Conservation (phyloP, 371 early-diverging fungal genomes). For the Mortierella sp. region DNA sequence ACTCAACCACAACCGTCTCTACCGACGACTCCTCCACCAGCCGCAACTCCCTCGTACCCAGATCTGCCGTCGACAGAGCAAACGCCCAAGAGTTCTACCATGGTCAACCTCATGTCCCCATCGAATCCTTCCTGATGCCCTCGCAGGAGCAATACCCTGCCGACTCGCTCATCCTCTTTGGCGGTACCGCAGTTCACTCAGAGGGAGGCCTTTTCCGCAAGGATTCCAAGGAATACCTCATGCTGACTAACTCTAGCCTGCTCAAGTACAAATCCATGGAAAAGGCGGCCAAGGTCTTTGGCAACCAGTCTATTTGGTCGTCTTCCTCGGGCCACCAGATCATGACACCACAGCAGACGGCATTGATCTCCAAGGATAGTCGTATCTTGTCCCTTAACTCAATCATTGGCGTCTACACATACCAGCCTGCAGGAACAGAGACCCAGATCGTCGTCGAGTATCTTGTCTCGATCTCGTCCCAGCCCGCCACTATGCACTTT, state of each 20-base stretch:
- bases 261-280: slow-evolving; percentile 58
- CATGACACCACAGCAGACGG: slow-evolving; percentile 47
- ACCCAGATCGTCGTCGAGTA: slow-evolving; percentile 42
- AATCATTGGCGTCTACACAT: slow-evolving; percentile 44
- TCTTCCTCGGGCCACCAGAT: slow-evolving; percentile 55
- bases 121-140: slow-evolving; percentile 55
- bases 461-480: slow-evolving; percentile 51
- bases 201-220: slow-evolving; percentile 52
- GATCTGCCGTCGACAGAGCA: neutral
- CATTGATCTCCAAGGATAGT: slow-evolving; percentile 42
- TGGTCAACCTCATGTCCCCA: slow-evolving; percentile 47
- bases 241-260: slow-evolving; percentile 48
- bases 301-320: slow-evolving; percentile 55
- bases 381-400: slow-evolving; percentile 48
- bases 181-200: slow-evolving; percentile 49
- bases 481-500: slow-evolving; percentile 52
- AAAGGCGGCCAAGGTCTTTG: slow-evolving; percentile 56
- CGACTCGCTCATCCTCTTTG: slow-evolving; percentile 52
- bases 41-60: slow-evolving; percentile 49
- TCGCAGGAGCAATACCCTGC: slow-evolving; percentile 51
- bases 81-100: slow-evolving; percentile 36
- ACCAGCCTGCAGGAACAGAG: slow-evolving; percentile 18
- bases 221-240: slow-evolving; percentile 48
- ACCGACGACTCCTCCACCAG: slow-evolving; percentile 53
- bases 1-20: slow-evolving; percentile 45